Percentiles rank a stretch among this genome's conserved stretches.
phyloP scores from a whole-genome alignment of 2,329 filamentous ascomycete genomes.

The Tolypocladium sp. region DNA sequence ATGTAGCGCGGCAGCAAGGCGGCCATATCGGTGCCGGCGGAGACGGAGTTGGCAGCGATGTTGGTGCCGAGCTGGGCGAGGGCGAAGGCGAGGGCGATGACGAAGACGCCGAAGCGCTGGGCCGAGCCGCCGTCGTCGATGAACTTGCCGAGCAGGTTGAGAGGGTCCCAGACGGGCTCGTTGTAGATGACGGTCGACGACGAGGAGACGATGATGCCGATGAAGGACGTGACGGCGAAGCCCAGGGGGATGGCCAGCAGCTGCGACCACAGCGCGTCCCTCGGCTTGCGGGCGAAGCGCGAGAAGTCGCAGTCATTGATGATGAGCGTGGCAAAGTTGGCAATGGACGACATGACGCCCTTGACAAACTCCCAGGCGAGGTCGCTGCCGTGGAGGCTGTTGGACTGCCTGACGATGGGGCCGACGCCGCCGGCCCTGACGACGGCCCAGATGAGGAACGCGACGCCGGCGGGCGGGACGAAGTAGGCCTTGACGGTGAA shows the following conservation, averaged over 20 bases:
- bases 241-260: constrained; percentile 62
- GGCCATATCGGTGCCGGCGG: constrained; percentile 74
- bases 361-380: constrained; percentile 77
- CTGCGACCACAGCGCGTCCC: constrained; percentile 73
- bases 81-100: constrained; percentile 62
- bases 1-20: constrained; percentile 71
- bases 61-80: constrained; percentile 81
- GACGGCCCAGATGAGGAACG: constrained; percentile 82
- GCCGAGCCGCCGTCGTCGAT: constrained; percentile 58
- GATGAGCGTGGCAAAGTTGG: constrained; percentile 85
- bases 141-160: constrained; percentile 57
- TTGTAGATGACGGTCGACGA: constrained; percentile 60
- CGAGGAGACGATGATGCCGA: constrained; percentile 71
- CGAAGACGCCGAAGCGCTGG: constrained; percentile 66
- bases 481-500: constrained; percentile 87
- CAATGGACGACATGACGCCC: constrained; percentile 81
- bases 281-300: constrained; percentile 69
- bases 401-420: constrained; percentile 65
- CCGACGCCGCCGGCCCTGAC: constrained; percentile 75
- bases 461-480: constrained; percentile 73
- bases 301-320: constrained; percentile 77
- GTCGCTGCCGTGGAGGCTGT: constrained; percentile 52
- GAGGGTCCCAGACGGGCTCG: constrained; percentile 64
- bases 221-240: constrained; percentile 74
- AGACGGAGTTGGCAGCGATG: constrained; percentile 79